Percentiles rank a stretch among this genome's conserved stretches.
Conservation (phyloP, 2,329 filamentous ascomycete species). For the Ceratocystis destructans region DNA sequence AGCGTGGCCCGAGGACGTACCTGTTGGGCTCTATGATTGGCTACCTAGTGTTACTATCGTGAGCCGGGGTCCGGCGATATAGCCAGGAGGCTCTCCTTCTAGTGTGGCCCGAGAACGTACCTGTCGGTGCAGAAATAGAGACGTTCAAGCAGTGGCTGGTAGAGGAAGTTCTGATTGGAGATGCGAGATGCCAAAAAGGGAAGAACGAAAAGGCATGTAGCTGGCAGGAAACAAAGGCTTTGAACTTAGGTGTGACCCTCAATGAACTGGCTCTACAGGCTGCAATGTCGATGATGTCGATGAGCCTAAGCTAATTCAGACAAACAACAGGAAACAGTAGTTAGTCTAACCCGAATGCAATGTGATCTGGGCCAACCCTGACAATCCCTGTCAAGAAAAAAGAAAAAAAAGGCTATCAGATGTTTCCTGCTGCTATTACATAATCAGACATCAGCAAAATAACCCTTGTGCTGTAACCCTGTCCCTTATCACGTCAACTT, state of each 20-base stretch:
- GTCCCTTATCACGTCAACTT: too few species aligned
- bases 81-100: too few species aligned
- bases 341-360: background rate
- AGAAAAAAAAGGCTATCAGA: background rate
- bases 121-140: background rate
- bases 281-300: constrained; percentile 13
- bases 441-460: background rate
- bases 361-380: background rate
- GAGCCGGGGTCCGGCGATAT: too few species aligned
- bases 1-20: too few species aligned
- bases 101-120: too few species aligned
- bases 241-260: background rate
- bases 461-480: too few species aligned
- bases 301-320: background rate
- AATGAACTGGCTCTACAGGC: constrained; percentile 4
- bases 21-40: too few species aligned
- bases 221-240: constrained; percentile 2
- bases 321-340: background rate
- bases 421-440: background rate
- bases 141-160: background rate
- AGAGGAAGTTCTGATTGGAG: background rate
- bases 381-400: background rate
- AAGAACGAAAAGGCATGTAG: background rate
- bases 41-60: too few species aligned
- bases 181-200: background rate